Conservation (phyloP, 2,329 filamentous ascomycete genomes). For the Colletotrichum acutatum region DNA sequence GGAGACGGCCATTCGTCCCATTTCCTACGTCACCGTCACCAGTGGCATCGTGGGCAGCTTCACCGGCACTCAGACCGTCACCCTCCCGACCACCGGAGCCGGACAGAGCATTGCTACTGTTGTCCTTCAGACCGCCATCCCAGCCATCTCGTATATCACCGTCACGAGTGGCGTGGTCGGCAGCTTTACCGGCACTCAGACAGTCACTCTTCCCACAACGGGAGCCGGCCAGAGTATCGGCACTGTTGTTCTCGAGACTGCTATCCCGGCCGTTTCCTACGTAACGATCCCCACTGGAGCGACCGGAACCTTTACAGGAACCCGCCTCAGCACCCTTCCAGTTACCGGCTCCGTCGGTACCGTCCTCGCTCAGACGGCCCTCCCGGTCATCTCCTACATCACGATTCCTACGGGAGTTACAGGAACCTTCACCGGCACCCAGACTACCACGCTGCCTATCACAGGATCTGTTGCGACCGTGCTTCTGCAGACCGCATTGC, state of each 20-base stretch:
- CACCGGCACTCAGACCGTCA: not conserved
- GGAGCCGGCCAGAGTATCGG: not conserved
- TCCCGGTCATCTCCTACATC: not conserved
- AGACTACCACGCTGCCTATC: not conserved
- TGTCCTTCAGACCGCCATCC: not conserved
- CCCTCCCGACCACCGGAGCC: not conserved
- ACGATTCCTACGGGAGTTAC: constrained; percentile 9
- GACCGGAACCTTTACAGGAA: not conserved
- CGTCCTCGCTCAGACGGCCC: not conserved
- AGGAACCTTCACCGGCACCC: constrained; percentile 12
- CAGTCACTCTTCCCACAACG: not conserved
- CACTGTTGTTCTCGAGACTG: not conserved
- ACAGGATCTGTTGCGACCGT: not conserved
- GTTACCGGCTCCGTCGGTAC: not conserved
- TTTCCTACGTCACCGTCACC: constrained; percentile 15
- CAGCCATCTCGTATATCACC: not conserved
- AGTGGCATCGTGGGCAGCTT: constrained; percentile 9
- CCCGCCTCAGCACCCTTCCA: not conserved
- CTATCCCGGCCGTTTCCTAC: not conserved
- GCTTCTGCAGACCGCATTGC: not conserved
- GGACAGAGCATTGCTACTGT: not conserved
- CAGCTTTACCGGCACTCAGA: not conserved
- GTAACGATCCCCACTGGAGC: not conserved
- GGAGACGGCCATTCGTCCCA: constrained; percentile 9
- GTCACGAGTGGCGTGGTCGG: not conserved